Conservation (phyloP, 371 early-diverging fungal species). For the Mortierella sp. region DNA sequence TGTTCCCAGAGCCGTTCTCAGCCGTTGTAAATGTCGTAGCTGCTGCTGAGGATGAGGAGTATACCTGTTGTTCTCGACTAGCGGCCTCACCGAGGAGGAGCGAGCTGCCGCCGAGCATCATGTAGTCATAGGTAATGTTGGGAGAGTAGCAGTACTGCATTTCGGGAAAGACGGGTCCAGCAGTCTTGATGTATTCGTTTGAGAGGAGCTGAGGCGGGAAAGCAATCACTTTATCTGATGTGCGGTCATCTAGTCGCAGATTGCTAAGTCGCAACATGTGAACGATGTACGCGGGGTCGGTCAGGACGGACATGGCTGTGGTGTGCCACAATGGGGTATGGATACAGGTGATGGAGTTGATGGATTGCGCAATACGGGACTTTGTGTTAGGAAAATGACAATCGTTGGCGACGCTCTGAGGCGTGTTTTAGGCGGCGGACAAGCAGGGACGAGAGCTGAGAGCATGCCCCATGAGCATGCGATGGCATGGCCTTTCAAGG, state of each 20-base stretch:
- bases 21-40: constrained; percentile 17
- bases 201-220: constrained; percentile 74
- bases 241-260: constrained; percentile 74
- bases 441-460: too few species aligned
- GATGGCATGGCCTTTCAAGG: too few species aligned
- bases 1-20: not conserved
- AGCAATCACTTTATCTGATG: constrained; percentile 76
- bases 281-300: constrained; percentile 79
- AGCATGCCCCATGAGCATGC: too few species aligned
- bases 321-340: not conserved
- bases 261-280: constrained; percentile 84
- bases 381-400: not conserved
- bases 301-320: constrained; percentile 70
- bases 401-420: not conserved
- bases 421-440: too few species aligned
- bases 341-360: not conserved
- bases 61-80: too few species aligned
- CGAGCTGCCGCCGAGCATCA: constrained; percentile 47
- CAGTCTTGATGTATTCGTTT: constrained; percentile 81
- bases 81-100: constrained; percentile 12
- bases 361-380: not conserved
- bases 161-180: constrained; percentile 77
- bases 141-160: constrained; percentile 78
- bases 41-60: constrained; percentile 1
- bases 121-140: constrained; percentile 56